Evolutionary conservation across 169 alveolate genomes (phyloP).

Genomic region (Plasmodium gaboni): DNA sequence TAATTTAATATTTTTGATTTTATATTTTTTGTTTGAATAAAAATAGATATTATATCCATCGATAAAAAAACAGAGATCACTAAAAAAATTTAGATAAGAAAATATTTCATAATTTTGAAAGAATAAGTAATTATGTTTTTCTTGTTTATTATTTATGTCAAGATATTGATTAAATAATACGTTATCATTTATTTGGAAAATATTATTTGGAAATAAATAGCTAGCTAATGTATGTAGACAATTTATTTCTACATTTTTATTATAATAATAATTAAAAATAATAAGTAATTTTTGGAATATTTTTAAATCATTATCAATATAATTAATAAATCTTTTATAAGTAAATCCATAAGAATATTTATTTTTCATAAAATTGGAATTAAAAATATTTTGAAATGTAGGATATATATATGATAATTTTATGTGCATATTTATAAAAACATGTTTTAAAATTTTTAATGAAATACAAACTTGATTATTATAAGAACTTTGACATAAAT

Average conservation of each 20-base stretch:
- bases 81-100: constrained; percentile 21
- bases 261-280: constrained; percentile 10
- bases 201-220: constrained; percentile 55
- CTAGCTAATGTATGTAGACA: constrained; percentile 70
- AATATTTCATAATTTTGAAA: constrained; percentile 35
- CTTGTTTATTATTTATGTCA: background rate
- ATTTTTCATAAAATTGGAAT: background rate
- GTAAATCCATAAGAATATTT: constrained; percentile 59
- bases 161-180: constrained; percentile 24
- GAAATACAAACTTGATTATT: constrained; percentile 83
- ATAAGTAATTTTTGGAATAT: constrained; percentile 24
- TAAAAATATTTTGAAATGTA: background rate
- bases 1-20: background rate
- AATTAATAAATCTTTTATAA: constrained; percentile 37
- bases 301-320: constrained; percentile 56
- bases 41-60: constrained; percentile 56
- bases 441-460: constrained; percentile 50
- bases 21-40: constrained; percentile 21
- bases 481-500: constrained; percentile 82
- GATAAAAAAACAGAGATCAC: constrained; percentile 26
- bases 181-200: background rate
- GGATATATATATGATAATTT: background rate
- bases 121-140: background rate
- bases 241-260: constrained; percentile 37
- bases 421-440: constrained; percentile 28